These are phyloP conservation scores for Xylaria sp. DNA, from an alignment of 2,329 filamentous ascomycete genomes.

Conservation along the genomic window DNA sequence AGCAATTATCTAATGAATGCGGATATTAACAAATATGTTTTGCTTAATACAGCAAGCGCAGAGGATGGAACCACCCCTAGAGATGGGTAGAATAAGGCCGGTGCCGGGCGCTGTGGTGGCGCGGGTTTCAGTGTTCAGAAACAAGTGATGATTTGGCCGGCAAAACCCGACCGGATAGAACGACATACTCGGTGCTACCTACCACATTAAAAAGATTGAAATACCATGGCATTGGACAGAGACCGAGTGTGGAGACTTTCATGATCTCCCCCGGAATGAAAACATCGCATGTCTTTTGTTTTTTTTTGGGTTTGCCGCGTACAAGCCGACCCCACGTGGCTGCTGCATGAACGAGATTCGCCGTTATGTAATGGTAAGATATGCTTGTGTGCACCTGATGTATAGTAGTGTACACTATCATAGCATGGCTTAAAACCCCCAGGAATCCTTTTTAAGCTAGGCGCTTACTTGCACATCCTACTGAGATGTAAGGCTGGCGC, in stretches of 20 bases:
- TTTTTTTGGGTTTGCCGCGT: neutral
- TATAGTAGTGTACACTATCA: too few relatives aligned
- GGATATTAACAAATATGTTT: neutral
- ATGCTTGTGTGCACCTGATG: too few relatives aligned
- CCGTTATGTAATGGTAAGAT: too few relatives aligned
- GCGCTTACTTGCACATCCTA: too few relatives aligned
- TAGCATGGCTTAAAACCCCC: too few relatives aligned
- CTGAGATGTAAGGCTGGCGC: too few relatives aligned
- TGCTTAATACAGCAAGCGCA: too few relatives aligned
- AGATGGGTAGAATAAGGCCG: neutral
- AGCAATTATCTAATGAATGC: too few relatives aligned
- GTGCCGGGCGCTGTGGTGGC: neutral
- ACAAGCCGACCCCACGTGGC: neutral
- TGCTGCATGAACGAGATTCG: neutral
- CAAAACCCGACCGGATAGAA: neutral
- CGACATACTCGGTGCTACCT: neutral
- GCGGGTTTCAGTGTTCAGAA: neutral
- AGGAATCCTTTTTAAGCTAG: neutral
- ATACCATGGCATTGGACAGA: neutral
- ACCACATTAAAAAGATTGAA: neutral
- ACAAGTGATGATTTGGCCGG: neutral
- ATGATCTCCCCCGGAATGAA: neutral
- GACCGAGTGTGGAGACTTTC: slow-evolving; percentile 2
- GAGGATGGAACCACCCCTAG: too few relatives aligned
- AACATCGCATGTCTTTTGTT: neutral